Evolutionary conservation across 1,284 basidiomycete species (phyloP).

Genomic region (Stygiomarasmius scandens): DNA sequence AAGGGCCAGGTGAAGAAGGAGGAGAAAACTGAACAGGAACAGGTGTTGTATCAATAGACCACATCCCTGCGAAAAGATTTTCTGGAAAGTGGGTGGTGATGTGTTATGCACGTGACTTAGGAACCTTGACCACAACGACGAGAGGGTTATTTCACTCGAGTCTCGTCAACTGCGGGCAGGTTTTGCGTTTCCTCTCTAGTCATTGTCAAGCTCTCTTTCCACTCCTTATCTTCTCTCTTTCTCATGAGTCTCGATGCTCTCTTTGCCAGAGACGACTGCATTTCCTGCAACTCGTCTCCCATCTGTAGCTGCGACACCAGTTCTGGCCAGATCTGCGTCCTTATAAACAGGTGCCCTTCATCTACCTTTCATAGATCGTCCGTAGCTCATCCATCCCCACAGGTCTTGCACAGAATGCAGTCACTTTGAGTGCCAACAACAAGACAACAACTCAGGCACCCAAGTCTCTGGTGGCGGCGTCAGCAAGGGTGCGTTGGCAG

Average conservation of each 20-base stretch:
- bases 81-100: no score
- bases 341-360: conserved; percentile 52
- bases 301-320: conserved; percentile 57
- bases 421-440: conserved; percentile 44
- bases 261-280: conserved; percentile 44
- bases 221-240: conserved; percentile 33
- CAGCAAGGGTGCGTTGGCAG: conserved; percentile 73
- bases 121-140: conserved; percentile 20
- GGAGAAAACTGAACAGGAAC: not conserved
- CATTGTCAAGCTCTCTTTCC: conserved; percentile 31
- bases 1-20: not conserved
- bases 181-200: conserved; percentile 16
- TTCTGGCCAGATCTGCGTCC: conserved; percentile 59
- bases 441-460: conserved; percentile 18
- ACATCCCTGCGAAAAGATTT: no score
- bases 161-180: conserved; percentile 4
- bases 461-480: conserved; percentile 40
- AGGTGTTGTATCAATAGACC: not conserved
- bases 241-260: conserved; percentile 56
- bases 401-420: conserved; percentile 64
- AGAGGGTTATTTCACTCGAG: not conserved
- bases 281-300: conserved; percentile 40
- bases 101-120: conserved; percentile 53
- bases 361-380: not conserved
- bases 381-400: conserved; percentile 13